Conservation (phyloP, 192 early-diverging fungal genomes). For the Umbelopsis isabellina region DNA sequence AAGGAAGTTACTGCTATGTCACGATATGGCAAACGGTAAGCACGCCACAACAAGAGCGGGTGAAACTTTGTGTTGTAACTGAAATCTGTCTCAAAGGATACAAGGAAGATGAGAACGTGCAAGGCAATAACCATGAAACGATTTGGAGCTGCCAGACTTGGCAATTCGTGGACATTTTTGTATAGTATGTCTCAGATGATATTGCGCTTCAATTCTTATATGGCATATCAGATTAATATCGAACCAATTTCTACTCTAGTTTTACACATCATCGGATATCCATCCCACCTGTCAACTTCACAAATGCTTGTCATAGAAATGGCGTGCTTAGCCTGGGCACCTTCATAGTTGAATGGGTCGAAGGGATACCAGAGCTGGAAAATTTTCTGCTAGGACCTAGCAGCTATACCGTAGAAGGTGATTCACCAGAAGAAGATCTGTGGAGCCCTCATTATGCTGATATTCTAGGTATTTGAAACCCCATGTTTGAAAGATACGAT, state of each 20-base stretch:
- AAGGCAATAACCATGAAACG: slow-evolving; percentile 47
- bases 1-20: slow-evolving; percentile 51
- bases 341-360: slow-evolving; percentile 62
- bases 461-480: slow-evolving; percentile 48
- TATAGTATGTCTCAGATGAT: slow-evolving; percentile 47
- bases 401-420: slow-evolving; percentile 11
- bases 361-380: slow-evolving; percentile 53
- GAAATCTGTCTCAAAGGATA: slow-evolving; percentile 44
- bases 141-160: slow-evolving; percentile 64
- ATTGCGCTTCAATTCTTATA: neutral
- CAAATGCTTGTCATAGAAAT: slow-evolving; percentile 65
- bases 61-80: neutral
- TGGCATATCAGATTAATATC: neutral
- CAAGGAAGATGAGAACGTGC: slow-evolving; percentile 49
- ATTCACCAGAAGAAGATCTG: slow-evolving; percentile 36
- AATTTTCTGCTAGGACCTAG: slow-evolving; percentile 54
- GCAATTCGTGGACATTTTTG: slow-evolving; percentile 64
- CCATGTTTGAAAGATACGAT: neutral
- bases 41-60: neutral
- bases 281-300: slow-evolving; percentile 67
- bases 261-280: slow-evolving; percentile 62
- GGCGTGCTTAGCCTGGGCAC: slow-evolving; percentile 61
- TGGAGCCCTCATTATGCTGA: slow-evolving; percentile 59
- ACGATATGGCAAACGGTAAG: slow-evolving; percentile 67
- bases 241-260: slow-evolving; percentile 25